phyloP scores from a whole-genome alignment of 148 eudicot species.

The Fagopyrum homotropicum region DNA sequence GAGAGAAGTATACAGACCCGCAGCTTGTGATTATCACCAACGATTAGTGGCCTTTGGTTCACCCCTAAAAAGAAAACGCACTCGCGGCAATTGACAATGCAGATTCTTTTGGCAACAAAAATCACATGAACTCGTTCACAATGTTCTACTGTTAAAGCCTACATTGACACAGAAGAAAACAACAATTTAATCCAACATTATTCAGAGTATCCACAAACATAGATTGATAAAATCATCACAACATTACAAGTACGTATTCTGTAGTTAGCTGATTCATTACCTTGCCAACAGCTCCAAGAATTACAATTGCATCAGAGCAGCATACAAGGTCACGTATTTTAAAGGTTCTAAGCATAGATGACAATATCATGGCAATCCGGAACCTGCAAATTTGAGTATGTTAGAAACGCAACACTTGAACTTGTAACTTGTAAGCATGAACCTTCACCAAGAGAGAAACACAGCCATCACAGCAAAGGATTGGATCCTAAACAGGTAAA shows the following conservation, averaged over 20 bases:
- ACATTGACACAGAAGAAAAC: constrained; percentile 7
- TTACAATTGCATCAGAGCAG: constrained; percentile 90
- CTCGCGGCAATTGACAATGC: constrained; percentile 97
- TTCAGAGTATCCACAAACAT: neutral
- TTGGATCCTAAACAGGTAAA: too few relatives aligned
- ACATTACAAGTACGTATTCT: neutral
- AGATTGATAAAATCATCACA: neutral
- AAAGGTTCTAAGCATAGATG: constrained; percentile 82
- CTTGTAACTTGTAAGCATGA: neutral
- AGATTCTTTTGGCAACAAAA: constrained; percentile 75
- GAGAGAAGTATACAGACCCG: constrained; percentile 44
- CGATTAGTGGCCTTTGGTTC: constrained; percentile 84
- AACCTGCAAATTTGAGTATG: constrained; percentile 39
- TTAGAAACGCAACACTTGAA: neutral
- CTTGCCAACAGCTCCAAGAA: constrained; percentile 98
- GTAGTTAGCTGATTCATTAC: constrained; percentile 24
- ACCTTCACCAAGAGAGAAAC: too few relatives aligned
- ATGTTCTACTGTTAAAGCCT: constrained; percentile 96
- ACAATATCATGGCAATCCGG: constrained; percentile 88
- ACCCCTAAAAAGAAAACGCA: constrained; percentile 90
- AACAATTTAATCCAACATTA: neutral
- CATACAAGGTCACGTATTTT: constrained; percentile 83
- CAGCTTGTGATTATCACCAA: constrained; percentile 97
- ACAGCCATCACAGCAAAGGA: too few relatives aligned
- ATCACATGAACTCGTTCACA: constrained; percentile 98